phyloP scores from a whole-genome alignment of 768 basidiomycete genomes.

The Fistulinella prunicolor region DNA sequence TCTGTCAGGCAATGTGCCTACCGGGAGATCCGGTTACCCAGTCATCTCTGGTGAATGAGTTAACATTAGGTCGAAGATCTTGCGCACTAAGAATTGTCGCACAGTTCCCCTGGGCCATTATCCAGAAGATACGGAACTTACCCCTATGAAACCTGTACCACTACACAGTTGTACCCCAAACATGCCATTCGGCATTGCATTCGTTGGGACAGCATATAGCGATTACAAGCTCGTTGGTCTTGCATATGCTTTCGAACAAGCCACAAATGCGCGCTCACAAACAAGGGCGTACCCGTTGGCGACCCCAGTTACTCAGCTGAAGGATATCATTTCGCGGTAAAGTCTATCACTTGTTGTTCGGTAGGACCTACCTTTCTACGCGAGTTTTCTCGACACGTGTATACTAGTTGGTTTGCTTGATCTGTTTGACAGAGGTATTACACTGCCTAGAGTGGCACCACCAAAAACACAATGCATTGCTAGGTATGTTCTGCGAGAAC shows the following conservation, averaged over 20 bases:
- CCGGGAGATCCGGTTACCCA: conserved; percentile 64
- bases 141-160: conserved; percentile 42
- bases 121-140: conserved; percentile 42
- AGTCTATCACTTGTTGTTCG: not conserved
- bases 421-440: conserved; percentile 2
- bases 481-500: conserved; percentile 74
- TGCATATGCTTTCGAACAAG: conserved; percentile 66
- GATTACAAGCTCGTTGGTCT: conserved; percentile 56
- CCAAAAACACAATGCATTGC: conserved; percentile 15
- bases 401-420: not conserved
- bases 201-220: conserved; percentile 59
- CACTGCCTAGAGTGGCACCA: conserved; percentile 6
- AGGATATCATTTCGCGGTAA: conserved; percentile 30
- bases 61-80: not conserved
- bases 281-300: conserved; percentile 50
- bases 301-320: conserved; percentile 52
- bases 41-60: conserved; percentile 54
- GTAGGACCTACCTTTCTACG: conserved; percentile 1
- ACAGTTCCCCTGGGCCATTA: conserved; percentile 60
- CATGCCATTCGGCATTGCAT: conserved; percentile 60
- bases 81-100: conserved; percentile 2
- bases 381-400: not conserved
- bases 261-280: conserved; percentile 49
- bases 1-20: conserved; percentile 26
- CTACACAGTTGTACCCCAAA: conserved; percentile 36